Conservation (phyloP, 495 filamentous ascomycete genomes). For the Pyrenopolyporus hunteri region DNA sequence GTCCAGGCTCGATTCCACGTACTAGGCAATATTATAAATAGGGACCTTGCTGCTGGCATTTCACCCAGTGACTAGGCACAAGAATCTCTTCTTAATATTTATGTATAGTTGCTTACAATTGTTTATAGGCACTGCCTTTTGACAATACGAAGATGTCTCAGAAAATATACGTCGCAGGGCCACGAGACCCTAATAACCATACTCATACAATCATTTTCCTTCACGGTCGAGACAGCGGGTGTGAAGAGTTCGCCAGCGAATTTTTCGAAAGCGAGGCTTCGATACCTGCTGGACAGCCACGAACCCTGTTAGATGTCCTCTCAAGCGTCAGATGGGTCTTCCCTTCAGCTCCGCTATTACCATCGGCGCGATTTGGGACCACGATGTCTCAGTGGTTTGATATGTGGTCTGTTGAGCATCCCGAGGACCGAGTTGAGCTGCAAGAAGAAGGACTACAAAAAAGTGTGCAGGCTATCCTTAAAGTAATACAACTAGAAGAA, state of each 20-base stretch:
- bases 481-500: slow-evolving; percentile 40
- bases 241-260: slow-evolving; percentile 58
- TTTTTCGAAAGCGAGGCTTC: slow-evolving; percentile 47
- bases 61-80: too few relatives aligned
- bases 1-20: too few relatives aligned
- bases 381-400: slow-evolving; percentile 54
- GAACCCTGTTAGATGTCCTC: slow-evolving; percentile 40
- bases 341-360: slow-evolving; percentile 51
- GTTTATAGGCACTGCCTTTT: too few relatives aligned
- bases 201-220: slow-evolving; percentile 62
- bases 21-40: too few relatives aligned
- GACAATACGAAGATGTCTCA: neutral
- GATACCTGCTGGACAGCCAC: slow-evolving; percentile 34
- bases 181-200: slow-evolving; percentile 34
- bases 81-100: too few relatives aligned
- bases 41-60: too few relatives aligned
- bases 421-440: slow-evolving; percentile 41
- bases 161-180: neutral
- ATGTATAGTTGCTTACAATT: too few relatives aligned
- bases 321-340: slow-evolving; percentile 49
- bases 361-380: slow-evolving; percentile 45
- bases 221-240: slow-evolving; percentile 59
- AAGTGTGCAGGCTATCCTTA: slow-evolving; percentile 33
- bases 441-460: slow-evolving; percentile 41
- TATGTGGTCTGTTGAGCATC: slow-evolving; percentile 44